These are phyloP conservation scores for Stachybotrys chlorohalonatus DNA, from an alignment of 2,329 filamentous ascomycete genomes.

Conservation along the genomic window DNA sequence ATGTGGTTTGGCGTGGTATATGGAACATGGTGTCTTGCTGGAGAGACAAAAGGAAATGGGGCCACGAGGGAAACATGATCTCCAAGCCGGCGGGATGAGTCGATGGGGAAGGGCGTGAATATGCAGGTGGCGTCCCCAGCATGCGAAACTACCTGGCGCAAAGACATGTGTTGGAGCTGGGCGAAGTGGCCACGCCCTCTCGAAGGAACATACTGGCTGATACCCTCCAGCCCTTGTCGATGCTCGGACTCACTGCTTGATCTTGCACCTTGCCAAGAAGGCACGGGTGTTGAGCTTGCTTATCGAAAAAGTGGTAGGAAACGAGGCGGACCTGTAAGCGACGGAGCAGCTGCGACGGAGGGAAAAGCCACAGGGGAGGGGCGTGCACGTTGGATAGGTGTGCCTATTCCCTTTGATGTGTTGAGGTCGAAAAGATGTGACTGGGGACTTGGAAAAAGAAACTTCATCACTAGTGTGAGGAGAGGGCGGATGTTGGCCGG, in stretches of 20 bases:
- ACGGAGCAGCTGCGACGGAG: background rate
- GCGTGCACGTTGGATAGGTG: background rate
- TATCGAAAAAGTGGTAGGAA: background rate
- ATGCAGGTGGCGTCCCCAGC: background rate
- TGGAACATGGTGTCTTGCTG: slow-evolving; percentile 6
- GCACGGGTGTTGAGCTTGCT: background rate
- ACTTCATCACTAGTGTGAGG: background rate
- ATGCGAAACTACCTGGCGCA: background rate
- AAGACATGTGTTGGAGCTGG: background rate
- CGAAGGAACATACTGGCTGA: background rate
- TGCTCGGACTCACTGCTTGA: background rate
- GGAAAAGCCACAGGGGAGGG: background rate
- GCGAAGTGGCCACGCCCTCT: background rate
- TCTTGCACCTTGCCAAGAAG: background rate
- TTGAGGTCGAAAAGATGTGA: background rate
- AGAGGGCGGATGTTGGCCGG: slow-evolving; percentile 9
- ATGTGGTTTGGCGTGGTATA: background rate
- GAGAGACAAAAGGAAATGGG: slow-evolving; percentile 5
- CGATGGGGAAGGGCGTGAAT: background rate
- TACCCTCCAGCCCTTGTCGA: background rate
- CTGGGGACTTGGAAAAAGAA: background rate
- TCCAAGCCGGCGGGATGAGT: background rate
- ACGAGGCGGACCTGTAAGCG: background rate
- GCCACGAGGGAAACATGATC: slow-evolving; percentile 1
- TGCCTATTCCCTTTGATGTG: background rate